These are phyloP conservation scores for Puccinia brachypodii DNA, from an alignment of 1,284 basidiomycete genomes.

Conservation along the genomic window DNA sequence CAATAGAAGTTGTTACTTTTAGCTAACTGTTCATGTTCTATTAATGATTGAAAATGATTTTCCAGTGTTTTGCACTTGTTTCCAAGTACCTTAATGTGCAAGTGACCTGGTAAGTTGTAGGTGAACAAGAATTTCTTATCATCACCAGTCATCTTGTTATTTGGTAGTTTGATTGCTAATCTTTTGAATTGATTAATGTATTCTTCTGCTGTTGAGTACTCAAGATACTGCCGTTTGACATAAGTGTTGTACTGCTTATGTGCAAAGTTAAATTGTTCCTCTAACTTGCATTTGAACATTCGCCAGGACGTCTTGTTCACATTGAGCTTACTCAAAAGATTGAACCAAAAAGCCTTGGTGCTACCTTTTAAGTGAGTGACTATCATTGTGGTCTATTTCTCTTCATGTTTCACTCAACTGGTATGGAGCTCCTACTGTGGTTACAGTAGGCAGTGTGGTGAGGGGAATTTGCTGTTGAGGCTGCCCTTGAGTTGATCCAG, in stretches of 20 bases:
- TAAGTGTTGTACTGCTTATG: not conserved
- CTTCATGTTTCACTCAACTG: too few relatives aligned
- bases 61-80: not conserved
- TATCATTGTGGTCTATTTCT: not conserved
- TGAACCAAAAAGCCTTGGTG: not conserved
- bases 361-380: not conserved
- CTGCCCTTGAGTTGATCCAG: too few relatives aligned
- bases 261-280: not conserved
- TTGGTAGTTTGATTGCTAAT: not conserved
- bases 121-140: not conserved
- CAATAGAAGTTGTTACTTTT: not conserved
- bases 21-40: not conserved
- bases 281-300: not conserved
- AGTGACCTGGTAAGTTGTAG: not conserved
- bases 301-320: not conserved
- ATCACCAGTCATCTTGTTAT: not conserved
- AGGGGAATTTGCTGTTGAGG: too few relatives aligned
- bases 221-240: not conserved
- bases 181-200: not conserved
- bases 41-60: not conserved
- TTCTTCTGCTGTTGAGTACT: not conserved
- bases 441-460: too few relatives aligned
- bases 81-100: not conserved
- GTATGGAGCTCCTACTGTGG: too few relatives aligned
- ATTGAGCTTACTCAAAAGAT: not conserved